These are phyloP conservation scores for Chenopodium suecicum DNA, from an alignment of 148 eudicot species.

Conservation along the genomic window DNA sequence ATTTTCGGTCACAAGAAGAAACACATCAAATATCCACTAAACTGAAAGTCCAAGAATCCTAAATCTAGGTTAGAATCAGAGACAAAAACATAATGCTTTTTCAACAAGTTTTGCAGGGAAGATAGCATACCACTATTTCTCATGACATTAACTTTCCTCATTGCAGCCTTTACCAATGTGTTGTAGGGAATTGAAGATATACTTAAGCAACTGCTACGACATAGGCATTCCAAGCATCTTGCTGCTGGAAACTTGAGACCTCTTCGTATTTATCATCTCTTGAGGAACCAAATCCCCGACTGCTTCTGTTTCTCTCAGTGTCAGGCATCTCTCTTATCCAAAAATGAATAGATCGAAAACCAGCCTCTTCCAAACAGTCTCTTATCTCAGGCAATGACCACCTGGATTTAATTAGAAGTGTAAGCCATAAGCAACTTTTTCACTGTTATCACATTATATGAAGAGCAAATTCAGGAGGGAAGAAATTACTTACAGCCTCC, in stretches of 20 bases:
- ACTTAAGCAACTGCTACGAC: constrained; percentile 73
- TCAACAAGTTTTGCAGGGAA: background rate
- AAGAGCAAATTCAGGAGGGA: background rate
- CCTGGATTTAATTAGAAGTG: constrained; percentile 31
- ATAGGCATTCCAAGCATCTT: constrained; percentile 97
- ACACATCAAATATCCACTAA: background rate
- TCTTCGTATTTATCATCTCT: constrained; percentile 84
- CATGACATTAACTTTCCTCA: background rate
- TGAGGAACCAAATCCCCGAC: constrained; percentile 62
- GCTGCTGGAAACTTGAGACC: constrained; percentile 78
- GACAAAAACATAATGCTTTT: background rate
- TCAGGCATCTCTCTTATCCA: constrained; percentile 92
- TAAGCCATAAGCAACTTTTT: background rate
- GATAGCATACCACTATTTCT: constrained; percentile 8
- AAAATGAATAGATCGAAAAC: constrained; percentile 73
- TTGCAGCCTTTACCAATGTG: background rate
- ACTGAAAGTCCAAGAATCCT: background rate
- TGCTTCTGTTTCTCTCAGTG: constrained; percentile 51
- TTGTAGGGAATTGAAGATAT: background rate
- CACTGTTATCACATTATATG: background rate
- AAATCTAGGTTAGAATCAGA: background rate
- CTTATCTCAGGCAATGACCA: constrained; percentile 97
- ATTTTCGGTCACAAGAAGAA: background rate
- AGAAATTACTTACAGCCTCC: constrained; percentile 80
- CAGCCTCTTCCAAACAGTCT: constrained; percentile 93